phyloP scores from a whole-genome alignment of 192 early-diverging fungal genomes.

The Dispira simplex region DNA sequence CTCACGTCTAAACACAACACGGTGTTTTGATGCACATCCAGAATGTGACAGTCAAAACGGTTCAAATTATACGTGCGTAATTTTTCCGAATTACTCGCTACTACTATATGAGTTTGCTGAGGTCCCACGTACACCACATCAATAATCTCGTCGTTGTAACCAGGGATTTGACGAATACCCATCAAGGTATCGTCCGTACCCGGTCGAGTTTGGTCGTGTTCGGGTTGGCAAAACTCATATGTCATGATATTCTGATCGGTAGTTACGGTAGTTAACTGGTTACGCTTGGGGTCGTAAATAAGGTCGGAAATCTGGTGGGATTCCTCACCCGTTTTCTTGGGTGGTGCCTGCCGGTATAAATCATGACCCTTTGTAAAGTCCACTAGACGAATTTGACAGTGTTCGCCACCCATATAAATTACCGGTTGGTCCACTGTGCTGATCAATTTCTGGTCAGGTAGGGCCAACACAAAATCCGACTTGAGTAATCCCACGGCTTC shows the following conservation, averaged over 20 bases:
- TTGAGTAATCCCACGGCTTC: constrained; percentile 70
- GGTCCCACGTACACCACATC: constrained; percentile 68
- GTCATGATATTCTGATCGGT: constrained; percentile 86
- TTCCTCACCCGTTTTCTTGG: constrained; percentile 27
- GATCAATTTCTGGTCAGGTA: constrained; percentile 4
- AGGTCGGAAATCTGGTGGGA: constrained; percentile 64
- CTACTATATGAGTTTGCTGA: constrained; percentile 57
- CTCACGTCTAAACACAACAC: constrained; percentile 57
- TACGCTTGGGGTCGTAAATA: constrained; percentile 35
- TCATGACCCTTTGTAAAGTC: constrained; percentile 57
- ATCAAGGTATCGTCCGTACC: constrained; percentile 16
- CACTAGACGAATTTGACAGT: constrained; percentile 73
- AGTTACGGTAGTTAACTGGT: constrained; percentile 57
- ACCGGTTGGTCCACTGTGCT: constrained; percentile 14
- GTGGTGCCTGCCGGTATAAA: constrained; percentile 45
- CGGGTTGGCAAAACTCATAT: constrained; percentile 30
- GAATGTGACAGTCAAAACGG: constrained; percentile 63
- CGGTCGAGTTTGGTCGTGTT: neutral
- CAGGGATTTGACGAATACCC: constrained; percentile 70
- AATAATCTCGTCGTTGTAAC: constrained; percentile 93
- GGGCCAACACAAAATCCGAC: constrained; percentile 13
- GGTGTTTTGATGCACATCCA: constrained; percentile 81
- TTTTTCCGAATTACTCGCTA: constrained; percentile 89
- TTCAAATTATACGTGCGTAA: constrained; percentile 73
- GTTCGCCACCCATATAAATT: constrained; percentile 79